Conservation (phyloP, 257 asterid genomes). For the Capsicum chinense region DNA sequence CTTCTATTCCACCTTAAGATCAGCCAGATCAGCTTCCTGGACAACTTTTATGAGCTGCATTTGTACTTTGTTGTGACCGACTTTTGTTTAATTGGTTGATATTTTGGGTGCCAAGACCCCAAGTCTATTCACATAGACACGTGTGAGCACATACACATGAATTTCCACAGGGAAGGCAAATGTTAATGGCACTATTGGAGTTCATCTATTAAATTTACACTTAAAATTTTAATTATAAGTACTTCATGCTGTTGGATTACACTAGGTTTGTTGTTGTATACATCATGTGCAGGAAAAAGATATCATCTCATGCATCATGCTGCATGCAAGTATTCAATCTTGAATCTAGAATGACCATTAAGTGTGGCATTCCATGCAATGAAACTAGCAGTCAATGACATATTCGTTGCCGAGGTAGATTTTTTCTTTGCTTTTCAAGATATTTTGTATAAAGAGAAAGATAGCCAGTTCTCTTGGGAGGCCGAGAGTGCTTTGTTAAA, state of each 20-base stretch:
- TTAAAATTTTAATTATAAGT: neutral
- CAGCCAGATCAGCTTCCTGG: neutral
- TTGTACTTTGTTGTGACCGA: neutral
- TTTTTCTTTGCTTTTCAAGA: too few relatives aligned
- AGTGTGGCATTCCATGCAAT: too few relatives aligned
- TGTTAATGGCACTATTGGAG: neutral
- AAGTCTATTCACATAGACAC: neutral
- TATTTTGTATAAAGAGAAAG: too few relatives aligned
- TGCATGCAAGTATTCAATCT: neutral
- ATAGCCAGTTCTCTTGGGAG: too few relatives aligned
- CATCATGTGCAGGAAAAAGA: neutral
- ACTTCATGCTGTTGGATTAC: too few relatives aligned
- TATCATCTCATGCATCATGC: neutral
- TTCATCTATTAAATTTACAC: neutral
- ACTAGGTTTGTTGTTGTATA: neutral
- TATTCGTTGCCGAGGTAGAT: too few relatives aligned
- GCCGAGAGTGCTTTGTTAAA: too few relatives aligned
- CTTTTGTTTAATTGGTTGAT: slow-evolving; percentile 5
- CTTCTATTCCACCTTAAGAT: neutral
- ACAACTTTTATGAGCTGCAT: neutral
- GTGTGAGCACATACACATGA: neutral
- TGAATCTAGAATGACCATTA: neutral
- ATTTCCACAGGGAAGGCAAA: neutral
- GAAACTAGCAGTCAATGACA: too few relatives aligned
- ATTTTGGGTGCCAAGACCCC: neutral